A percentile compares a stretch with the other conserved stretches of the same genome.
These are phyloP conservation scores for Tolypocladium amazonense DNA, from an alignment of 2,329 filamentous ascomycete genomes.

Conservation along the genomic window DNA sequence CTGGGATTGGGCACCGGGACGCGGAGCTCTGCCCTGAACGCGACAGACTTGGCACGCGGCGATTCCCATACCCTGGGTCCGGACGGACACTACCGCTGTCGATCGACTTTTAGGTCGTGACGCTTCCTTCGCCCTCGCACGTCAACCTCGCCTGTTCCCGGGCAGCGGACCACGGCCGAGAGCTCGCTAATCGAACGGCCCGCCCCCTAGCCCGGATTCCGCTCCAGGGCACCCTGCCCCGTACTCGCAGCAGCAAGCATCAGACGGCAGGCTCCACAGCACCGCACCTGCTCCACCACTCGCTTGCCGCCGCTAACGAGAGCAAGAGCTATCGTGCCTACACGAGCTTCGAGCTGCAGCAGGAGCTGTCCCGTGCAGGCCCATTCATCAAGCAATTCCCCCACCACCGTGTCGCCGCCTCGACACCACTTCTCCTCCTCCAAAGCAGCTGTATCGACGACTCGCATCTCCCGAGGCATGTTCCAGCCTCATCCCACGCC, in stretches of 20 bases:
- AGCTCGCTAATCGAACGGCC: not conserved
- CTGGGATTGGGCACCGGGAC: not conserved
- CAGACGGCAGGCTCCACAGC: not conserved
- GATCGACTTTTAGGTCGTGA: not conserved
- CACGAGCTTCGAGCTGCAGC: not conserved
- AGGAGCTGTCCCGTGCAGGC: not conserved
- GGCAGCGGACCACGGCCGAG: not conserved
- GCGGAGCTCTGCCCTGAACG: not conserved
- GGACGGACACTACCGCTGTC: not conserved
- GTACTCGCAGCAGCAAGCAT: too few species aligned
- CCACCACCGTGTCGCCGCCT: not conserved
- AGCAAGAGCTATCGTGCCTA: not conserved
- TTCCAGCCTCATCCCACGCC: constrained; percentile 44
- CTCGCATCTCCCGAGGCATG: constrained; percentile 27
- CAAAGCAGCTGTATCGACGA: not conserved
- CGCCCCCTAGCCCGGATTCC: not conserved
- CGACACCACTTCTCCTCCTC: not conserved
- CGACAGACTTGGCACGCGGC: not conserved
- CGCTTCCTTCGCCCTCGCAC: not conserved
- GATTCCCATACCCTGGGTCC: not conserved
- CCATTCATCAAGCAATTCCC: not conserved
- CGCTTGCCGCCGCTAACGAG: not conserved
- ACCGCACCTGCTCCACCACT: not conserved
- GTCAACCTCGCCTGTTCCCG: not conserved
- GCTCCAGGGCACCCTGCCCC: not conserved